Percentiles rank a stretch among this genome's conserved stretches.
Evolutionary conservation across 2,329 filamentous ascomycete genomes (phyloP).

Genomic region (Chaetomiaceae sp.): DNA sequence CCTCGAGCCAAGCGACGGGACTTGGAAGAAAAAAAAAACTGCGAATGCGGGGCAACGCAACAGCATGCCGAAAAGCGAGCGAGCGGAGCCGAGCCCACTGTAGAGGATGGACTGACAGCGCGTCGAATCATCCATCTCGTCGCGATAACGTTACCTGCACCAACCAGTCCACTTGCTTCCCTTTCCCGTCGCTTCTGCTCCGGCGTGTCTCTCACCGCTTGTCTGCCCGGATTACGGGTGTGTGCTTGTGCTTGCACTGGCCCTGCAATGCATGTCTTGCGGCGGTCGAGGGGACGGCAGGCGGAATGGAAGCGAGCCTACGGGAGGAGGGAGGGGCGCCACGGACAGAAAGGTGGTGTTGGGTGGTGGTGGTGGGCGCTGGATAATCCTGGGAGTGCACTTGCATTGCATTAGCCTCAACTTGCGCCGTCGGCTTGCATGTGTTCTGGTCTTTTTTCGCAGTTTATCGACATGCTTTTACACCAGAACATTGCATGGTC

Average conservation of each 20-base stretch:
- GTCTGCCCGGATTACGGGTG: background rate
- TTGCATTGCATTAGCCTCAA: conserved; percentile 13
- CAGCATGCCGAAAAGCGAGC: too few species aligned
- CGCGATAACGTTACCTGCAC: too few species aligned
- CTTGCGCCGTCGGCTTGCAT: conserved; percentile 4
- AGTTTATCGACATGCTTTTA: background rate
- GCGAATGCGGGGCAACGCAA: conserved; percentile 7
- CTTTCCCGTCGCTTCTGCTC: background rate
- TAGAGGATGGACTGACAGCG: too few species aligned
- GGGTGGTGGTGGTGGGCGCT: background rate
- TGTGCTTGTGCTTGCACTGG: background rate
- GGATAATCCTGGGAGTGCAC: conserved; percentile 4
- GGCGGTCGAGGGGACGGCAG: background rate
- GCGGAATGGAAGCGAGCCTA: too few species aligned
- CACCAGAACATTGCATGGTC: too few species aligned
- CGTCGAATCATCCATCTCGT: too few species aligned
- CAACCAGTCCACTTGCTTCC: too few species aligned
- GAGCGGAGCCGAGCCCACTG: background rate
- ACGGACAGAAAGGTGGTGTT: background rate
- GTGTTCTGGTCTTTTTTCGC: background rate
- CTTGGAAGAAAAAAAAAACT: too few species aligned
- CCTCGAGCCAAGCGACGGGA: too few species aligned
- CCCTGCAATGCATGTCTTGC: conserved; percentile 8
- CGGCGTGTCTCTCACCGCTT: conserved; percentile 8
- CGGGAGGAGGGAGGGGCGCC: conserved; percentile 1